Percentiles rank a stretch among this genome's conserved stretches.
These are phyloP conservation scores for Halophytophthora batemanensis DNA, from an alignment of 352 stramenopile genomes.

Conservation along the genomic window DNA sequence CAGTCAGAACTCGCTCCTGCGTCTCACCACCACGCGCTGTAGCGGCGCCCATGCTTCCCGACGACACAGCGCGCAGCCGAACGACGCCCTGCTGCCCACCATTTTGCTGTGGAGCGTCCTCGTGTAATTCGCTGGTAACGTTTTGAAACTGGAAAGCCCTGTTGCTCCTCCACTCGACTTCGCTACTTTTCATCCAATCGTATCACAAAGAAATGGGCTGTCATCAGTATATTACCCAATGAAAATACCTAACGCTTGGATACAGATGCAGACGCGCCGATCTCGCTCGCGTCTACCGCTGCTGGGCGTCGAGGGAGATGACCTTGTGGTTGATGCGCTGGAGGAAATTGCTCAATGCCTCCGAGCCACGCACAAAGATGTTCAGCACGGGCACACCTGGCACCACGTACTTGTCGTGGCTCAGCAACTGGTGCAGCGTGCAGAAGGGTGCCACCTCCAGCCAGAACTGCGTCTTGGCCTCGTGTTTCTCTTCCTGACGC, in stretches of 20 bases:
- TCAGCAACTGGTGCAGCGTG: slow-evolving; percentile 66
- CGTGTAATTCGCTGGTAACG: no score
- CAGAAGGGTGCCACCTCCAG: slow-evolving; percentile 81
- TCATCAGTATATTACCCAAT: slow-evolving; percentile 8
- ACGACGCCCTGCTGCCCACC: no score
- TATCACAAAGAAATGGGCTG: neutral
- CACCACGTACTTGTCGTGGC: slow-evolving; percentile 76
- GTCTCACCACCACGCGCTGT: neutral
- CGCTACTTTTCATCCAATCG: no score
- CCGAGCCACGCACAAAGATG: slow-evolving; percentile 74
- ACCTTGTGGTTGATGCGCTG: slow-evolving; percentile 63
- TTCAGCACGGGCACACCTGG: slow-evolving; percentile 82
- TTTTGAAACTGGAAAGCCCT: no score
- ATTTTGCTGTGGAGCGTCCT: neutral
- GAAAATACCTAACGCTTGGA: slow-evolving; percentile 1
- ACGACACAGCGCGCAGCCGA: no score
- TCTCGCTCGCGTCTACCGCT: slow-evolving; percentile 9
- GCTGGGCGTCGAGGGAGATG: slow-evolving; percentile 36
- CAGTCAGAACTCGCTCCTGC: slow-evolving; percentile 5
- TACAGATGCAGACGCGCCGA: neutral
- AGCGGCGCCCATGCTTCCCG: no score
- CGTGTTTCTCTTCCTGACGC: slow-evolving; percentile 63
- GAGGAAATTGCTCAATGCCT: slow-evolving; percentile 60
- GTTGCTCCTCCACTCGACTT: neutral
- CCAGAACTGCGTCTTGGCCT: slow-evolving; percentile 76